phyloP scores from a whole-genome alignment of 176 grass and related monocot genomes.

The Typha latifolia region DNA sequence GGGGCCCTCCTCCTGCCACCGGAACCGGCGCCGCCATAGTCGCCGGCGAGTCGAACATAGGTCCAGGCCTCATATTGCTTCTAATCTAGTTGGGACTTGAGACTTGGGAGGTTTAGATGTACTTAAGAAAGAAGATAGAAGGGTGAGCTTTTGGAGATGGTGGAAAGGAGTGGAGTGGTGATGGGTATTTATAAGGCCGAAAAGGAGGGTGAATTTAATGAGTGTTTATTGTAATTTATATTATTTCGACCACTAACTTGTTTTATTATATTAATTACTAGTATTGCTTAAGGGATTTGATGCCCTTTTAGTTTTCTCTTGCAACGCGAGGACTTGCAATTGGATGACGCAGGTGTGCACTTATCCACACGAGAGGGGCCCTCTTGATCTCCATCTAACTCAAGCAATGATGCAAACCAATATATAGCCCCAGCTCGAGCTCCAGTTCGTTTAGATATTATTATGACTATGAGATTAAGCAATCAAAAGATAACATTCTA shows the following conservation, averaged over 20 bases:
- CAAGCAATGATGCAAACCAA: no score
- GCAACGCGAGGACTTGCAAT: neutral
- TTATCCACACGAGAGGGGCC: neutral
- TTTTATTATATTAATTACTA: no score
- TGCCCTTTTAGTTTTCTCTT: neutral
- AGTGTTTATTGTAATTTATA: neutral
- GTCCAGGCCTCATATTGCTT: slow-evolving; percentile 63
- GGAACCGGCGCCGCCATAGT: slow-evolving; percentile 11
- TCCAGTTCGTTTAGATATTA: no score
- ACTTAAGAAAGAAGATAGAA: neutral
- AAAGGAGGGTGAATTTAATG: neutral
- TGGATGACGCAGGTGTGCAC: neutral
- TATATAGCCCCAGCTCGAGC: no score
- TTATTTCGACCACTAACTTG: no score
- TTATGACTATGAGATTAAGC: no score
- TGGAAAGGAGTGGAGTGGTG: neutral
- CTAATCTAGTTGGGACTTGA: neutral
- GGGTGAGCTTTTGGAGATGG: neutral
- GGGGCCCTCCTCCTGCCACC: slow-evolving; percentile 17
- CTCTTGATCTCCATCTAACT: no score
- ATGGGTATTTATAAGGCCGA: neutral
- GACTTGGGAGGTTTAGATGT: no score
- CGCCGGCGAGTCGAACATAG: slow-evolving; percentile 43
- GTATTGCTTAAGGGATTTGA: neutral
- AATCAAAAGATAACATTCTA: no score